Evolutionary conservation across 768 basidiomycete species (phyloP), one percentile per base, ranked within the genome.

Genomic region (Phylloporus sp.): DNA sequence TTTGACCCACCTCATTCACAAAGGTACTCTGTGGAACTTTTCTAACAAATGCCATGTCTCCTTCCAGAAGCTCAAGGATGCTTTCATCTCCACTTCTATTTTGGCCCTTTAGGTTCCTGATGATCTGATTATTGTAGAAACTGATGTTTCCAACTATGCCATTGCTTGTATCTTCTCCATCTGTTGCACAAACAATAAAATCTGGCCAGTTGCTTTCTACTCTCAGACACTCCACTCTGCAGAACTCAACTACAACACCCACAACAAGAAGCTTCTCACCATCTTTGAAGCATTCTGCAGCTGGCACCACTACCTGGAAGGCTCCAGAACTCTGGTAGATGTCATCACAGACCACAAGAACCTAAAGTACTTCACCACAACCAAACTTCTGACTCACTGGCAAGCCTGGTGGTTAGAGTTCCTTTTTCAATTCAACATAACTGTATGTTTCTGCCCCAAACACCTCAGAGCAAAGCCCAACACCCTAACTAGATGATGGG

Each of bases 221-320:
- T 41, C 26, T 3, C 5, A 8, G 2, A 47, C 15, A 0, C 14
- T 47, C 1, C 10, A 24, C 1, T 4, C 39, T 29, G 20, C 13
- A 3, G 33, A 47, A 13, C 33, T 48, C 3, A 33, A 48, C 28
- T 48, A n/a, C n/a, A n/a, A n/a, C n/a, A n/a, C n/a, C n/a, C n/a
- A n/a, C n/a, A n/a, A n/a, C n/a, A n/a, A n/a, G n/a, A n/a, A n/a
- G n/a, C n/a, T n/a, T n/a, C n/a, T n/a, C n/a, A n/a, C n/a, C n/a
- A n/a, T n/a, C n/a, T n/a, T n/a, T n/a, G n/a, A n/a, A n/a, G n/a
- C n/a, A n/a, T n/a, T n/a, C n/a, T n/a, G n/a, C n/a, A n/a, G n/a
- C n/a, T n/a, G n/a, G n/a, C n/a, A n/a, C n/a, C n/a, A n/a, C n/a
- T n/a, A n/a, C n/a, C n/a, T n/a, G 10, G 29, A 48, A 17, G 36